These are phyloP conservation scores for Plasmodium coatneyi DNA, from an alignment of 169 alveolate genomes.

Conservation along the genomic window DNA sequence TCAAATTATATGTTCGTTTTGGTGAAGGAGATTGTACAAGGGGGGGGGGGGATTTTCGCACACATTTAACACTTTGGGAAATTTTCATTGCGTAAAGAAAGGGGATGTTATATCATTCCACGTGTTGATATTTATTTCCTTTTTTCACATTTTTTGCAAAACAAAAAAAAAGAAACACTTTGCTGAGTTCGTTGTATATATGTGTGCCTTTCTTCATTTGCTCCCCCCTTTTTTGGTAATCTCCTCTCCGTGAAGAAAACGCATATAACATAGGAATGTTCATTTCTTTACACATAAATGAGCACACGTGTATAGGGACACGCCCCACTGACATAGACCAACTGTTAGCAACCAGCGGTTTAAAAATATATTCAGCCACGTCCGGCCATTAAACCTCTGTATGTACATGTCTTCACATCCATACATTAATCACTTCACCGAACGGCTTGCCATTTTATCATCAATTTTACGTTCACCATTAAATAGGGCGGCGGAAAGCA, in stretches of 20 bases:
- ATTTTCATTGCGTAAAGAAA: background rate
- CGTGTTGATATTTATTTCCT: background rate
- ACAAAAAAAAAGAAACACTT: background rate
- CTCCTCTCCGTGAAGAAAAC: background rate
- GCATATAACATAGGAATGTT: background rate
- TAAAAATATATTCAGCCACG: background rate
- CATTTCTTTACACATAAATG: background rate
- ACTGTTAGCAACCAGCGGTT: background rate
- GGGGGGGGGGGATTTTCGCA: background rate
- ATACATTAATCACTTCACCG: background rate
- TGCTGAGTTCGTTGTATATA: background rate
- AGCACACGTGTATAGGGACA: background rate
- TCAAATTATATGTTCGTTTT: background rate
- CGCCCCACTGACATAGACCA: background rate
- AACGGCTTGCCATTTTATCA: background rate
- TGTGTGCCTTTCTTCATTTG: background rate
- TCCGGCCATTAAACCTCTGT: background rate
- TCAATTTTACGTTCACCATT: background rate
- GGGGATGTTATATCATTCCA: background rate
- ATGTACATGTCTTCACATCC: background rate
- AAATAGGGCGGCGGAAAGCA: background rate
- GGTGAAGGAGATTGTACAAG: background rate
- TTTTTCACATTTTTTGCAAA: background rate
- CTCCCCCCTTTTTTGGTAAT: background rate
- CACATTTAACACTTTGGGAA: background rate